Evolutionary conservation across 2,329 filamentous ascomycete species (phyloP), one percentile per base, ranked within the genome.

Genomic region (Chaetomiaceae sp.): DNA sequence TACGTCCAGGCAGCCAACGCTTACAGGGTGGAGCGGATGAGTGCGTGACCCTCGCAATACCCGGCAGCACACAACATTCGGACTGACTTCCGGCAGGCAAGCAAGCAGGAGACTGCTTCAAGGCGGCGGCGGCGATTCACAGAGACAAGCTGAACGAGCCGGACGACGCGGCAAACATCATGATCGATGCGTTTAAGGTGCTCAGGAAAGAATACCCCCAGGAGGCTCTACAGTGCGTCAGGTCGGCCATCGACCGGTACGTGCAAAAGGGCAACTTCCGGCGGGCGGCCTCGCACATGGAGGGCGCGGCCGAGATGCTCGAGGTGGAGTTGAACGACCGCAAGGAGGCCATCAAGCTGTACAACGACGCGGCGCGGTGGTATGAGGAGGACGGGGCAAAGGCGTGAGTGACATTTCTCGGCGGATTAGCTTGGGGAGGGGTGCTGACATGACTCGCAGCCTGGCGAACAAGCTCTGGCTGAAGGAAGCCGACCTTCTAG

Each of bases 381-480:
- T 96, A 90, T 67, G 89, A 95, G 68, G 83, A 82, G 54, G 90
- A 95, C 66, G 90, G 90, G 71, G 89, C 90, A 22, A 81, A 85
- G 64, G 89, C 89, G 83, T 91, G 78, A 69, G 84, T 79, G 38
- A 9, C 11, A 25, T n/a, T 25, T 19, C 9, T 12, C 19, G 29
- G 34, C 23, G 38, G 36, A 38, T 34, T 6, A n/a, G 12, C 27
- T n/a, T 1, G 9, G 22, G 23, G 47, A 12, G 4, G 3, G 27
- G 14, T 9, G 47, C 47, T 55, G 29, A 51, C 49, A 20, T 14
- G 9, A 17, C 6, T 15, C 12, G 14, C 63, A 91, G 88, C 33
- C 80, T 96, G 29, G 91, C 91, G 59, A 97, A 95, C 76, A 96
- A 96, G 72, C 82, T 94, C 55, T 95, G 83, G 77, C 82, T 96